phyloP scores from a whole-genome alignment of 2,329 filamentous ascomycete genomes.

The Hymenoscyphus linearis region DNA sequence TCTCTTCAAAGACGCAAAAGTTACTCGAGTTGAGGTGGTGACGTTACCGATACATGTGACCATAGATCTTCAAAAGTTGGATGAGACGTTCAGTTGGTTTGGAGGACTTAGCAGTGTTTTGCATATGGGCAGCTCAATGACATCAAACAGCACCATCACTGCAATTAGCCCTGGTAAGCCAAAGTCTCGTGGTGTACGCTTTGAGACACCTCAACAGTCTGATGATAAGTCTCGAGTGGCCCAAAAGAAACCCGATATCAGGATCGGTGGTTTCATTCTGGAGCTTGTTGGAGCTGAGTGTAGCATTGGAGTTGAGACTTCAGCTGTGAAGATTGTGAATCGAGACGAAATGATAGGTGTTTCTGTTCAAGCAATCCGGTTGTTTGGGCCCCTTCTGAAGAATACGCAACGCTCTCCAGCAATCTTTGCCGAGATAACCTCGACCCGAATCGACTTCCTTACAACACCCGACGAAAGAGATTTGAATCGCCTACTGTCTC shows the following conservation, averaged over 20 bases:
- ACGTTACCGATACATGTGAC: slow-evolving; percentile 73
- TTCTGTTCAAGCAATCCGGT: slow-evolving; percentile 67
- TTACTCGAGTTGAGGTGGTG: slow-evolving; percentile 56
- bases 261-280: slow-evolving; percentile 71
- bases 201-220: slow-evolving; percentile 41
- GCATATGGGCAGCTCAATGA: slow-evolving; percentile 80
- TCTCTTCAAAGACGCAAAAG: slow-evolving; percentile 41
- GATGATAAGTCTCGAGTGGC: slow-evolving; percentile 25
- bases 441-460: slow-evolving; percentile 68
- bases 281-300: slow-evolving; percentile 75
- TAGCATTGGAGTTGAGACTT: slow-evolving; percentile 68
- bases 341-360: slow-evolving; percentile 67
- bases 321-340: slow-evolving; percentile 74
- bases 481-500: slow-evolving; percentile 71
- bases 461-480: slow-evolving; percentile 71
- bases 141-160: slow-evolving; percentile 58
- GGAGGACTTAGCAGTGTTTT: slow-evolving; percentile 88
- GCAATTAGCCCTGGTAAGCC: slow-evolving; percentile 33
- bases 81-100: slow-evolving; percentile 83
- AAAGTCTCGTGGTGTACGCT: slow-evolving; percentile 54
- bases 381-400: slow-evolving; percentile 64
- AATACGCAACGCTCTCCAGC: slow-evolving; percentile 51
- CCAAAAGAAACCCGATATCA: slow-evolving; percentile 63
- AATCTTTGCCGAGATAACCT: slow-evolving; percentile 56
- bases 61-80: slow-evolving; percentile 73